Conservation (phyloP, 2,329 filamentous ascomycete genomes). For the Blastomyces percursus region DNA sequence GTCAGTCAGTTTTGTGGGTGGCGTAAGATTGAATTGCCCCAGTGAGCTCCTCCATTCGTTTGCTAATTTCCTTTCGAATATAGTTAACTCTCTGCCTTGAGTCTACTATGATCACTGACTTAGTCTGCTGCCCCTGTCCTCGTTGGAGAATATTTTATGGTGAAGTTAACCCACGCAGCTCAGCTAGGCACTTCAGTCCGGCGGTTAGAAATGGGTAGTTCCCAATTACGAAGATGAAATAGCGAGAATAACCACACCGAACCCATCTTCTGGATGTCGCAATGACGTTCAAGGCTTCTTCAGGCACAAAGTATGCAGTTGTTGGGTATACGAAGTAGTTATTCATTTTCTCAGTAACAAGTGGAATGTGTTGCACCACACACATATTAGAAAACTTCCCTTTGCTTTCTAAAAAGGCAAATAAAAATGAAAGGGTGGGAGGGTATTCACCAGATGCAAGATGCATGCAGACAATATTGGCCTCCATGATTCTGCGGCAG, state of each 20-base stretch:
- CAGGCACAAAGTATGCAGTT: not conserved
- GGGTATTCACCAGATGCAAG: not conserved
- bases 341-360: not conserved
- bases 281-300: not conserved
- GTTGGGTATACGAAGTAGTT: no score
- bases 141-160: not conserved
- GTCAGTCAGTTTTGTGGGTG: not conserved
- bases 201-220: not conserved
- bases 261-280: not conserved
- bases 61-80: not conserved
- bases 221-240: not conserved
- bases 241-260: not conserved
- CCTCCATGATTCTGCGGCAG: not conserved
- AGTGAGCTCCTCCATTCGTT: not conserved
- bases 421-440: not conserved
- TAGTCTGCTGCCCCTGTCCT: not conserved
- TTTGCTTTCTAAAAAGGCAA: not conserved
- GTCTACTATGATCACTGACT: not conserved
- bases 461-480: not conserved
- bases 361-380: not conserved
- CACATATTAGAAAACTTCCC: not conserved
- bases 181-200: not conserved
- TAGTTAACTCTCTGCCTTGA: not conserved
- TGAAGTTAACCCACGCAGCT: not conserved
- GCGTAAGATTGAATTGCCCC: not conserved